Evolutionary conservation across 148 eudicot genomes (phyloP), one percentile per base, ranked within the genome.

Genomic region (Euryodendron excelsum): DNA sequence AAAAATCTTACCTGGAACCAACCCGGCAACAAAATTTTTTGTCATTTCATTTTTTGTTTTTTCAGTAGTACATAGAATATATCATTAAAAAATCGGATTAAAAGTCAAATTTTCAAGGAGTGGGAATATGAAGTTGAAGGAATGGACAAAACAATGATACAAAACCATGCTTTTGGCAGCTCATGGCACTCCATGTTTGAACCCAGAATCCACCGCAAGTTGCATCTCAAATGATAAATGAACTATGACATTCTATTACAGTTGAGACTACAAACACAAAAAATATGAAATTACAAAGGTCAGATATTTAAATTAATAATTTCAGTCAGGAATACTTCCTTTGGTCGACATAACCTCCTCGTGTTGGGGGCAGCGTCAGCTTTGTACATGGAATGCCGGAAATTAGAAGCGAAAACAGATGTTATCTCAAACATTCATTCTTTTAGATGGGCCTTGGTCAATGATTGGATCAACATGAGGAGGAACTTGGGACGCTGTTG

Each of bases 361-460:
- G n/a, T n/a, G n/a, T n/a, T n/a, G n/a, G n/a, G n/a, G n/a, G n/a
- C n/a, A n/a, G n/a, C n/a, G n/a, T n/a, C n/a, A 60, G 33, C 31
- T 60, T 27, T 60, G 11, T 60, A 25, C 33, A 60, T 25, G 20
- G 25, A 56, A 18, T 4, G 8, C 60, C 11, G 37, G 20, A 14
- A 48, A n/a, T n/a, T n/a, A 48, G 17, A 14, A 48, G 15, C 15
- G 0, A 14, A 62, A 73, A 23, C 52, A 25, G 34, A 44, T 25
- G 56, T 39, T 30, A 48, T 5, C 47, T 78, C 72, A 85, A 50
- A 85, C 73, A 79, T 86, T 94, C 87, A 90, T 88, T 73, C 98
- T 88, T 79, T 94, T 94, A n/a, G 98, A 80, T 13, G 98, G 95
- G 60, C 98, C 98, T 83, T 94, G 98, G 75, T 94, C 97, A 28